Evolutionary conservation across 805 yeast species (phyloP), one percentile per base, ranked within the genome.

Genomic region (Candida coquimbonensis): DNA sequence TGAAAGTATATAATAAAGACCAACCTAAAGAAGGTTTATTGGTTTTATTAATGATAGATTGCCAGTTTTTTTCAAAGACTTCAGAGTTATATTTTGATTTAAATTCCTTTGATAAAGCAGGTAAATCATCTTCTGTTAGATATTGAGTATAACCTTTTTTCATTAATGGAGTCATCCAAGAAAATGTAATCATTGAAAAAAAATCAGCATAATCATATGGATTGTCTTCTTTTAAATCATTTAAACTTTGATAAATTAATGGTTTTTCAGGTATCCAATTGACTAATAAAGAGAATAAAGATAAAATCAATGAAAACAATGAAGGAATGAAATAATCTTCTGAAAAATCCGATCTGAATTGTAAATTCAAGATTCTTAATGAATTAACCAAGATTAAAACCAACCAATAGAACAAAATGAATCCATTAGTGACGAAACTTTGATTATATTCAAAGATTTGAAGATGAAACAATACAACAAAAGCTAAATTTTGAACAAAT

Each of bases 131-230:
- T 57, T 77, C 65, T 52, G 63, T 65, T 57, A 80, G 77, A 49
- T 54, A 67, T 47, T 80, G 78, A 36, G 70, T 65, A 56, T 82
- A 84, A 24, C 98, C 98, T 40, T 75, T 76, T 56, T 70, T 77
- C 87, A 93, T 89, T 60, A 93, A 68, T 4, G 80, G 81, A 9
- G 90, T 80, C 95, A 93, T 87, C 98, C 99, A 93, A 27, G 82
- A 68, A 63, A 93, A 93, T 0, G 95, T 82, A 41, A 91, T 68
- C 46, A 76, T 70, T 2, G 96, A 81, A 56, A 91, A 82, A 25
- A 90, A 66, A 61, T 90, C 82, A 2, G 76, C 74, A 17, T 61
- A 56, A 50, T 68, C 71, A 36, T 62, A 64, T 19, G 74, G 75
- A 48, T 57, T 54, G 31, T 53, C 62, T 7, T 66, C 49, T 25